Base-by-base conservation (phyloP, 164 flowering plant genomes). In the Tinospora cordifolia region DNA sequence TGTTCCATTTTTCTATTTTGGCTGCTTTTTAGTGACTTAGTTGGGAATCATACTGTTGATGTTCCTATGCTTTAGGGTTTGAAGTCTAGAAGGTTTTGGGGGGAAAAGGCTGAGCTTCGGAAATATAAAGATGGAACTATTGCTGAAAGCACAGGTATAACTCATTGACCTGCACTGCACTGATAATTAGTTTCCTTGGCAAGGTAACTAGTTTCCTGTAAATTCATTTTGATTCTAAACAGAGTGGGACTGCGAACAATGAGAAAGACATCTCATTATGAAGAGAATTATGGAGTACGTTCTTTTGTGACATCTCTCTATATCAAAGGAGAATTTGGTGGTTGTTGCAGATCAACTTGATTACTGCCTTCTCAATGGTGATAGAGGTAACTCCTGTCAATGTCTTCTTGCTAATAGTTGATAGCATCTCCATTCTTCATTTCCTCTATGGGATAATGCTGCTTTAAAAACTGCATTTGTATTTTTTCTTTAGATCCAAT, bases 81-180 rank as follows among this genome's bases (percentile, higher is more conserved):
- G 57, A 84, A 78, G 47, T 94, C 85, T 75, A 82, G 95, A 57
- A 87, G 80, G 59, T 94, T 94, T 75, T 94, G 99, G 99, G 98
- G 98, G 19, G 92, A 89, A 64, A 92, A 90, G 75, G 84, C 97
- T 36, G 94, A 93, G 78, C 87, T 88, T 66, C 82, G 96, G 26
- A 84, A 87, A 72, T 92, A 89, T 80, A 85, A 81, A 71, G 97
- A 92, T 86, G 96, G 98, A 36, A 85, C 49, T 74, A 91, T 91
- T 80, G 92, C 93, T 30, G 97, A 93, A 84, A 85, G 91, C 86
- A 85, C 86, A 72, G 88, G 98, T 93, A n/a, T n/a, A 67, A 72
- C 82, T 46, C 60, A 30, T 62, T 22, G 27, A 22, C 25, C 58
- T n/a, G 68, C 36, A 54, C n/a, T 39, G 64, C 17, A 63, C 6